Evolutionary conservation across 2,329 filamentous ascomycete species (phyloP), one percentile per base, ranked within the genome.

Genomic region (Pseudocercospora ulei): DNA sequence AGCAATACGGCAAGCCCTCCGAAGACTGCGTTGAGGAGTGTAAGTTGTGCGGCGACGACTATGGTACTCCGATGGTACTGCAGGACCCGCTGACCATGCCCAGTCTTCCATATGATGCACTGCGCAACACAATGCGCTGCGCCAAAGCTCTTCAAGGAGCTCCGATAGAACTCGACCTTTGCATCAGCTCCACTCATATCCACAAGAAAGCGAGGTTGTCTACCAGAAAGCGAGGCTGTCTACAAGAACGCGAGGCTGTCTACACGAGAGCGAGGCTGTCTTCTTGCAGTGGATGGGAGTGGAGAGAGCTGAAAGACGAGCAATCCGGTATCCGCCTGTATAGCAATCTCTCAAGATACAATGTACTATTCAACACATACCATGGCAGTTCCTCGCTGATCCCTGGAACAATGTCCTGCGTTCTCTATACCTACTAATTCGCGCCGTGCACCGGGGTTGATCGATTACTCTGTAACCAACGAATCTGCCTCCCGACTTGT

Each of bases 11-110:
- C 66, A 77, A 79, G 67, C 79, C 79, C 56, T 78, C 82, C 59
- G 90, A 98, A 75, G 87, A 96, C 71, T 98, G 90, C 60, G 85
- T 96, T 54, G 90, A 98, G 73, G 90, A 98, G 73, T 98, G 90
- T 96, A 81, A 68, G 87, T 77, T 19, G 12, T 13, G 33, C 3
- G 5, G 20, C 17, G 19, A 9, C 22, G 16, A 24, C 8, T 9
- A 19, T n/a, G 7, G n/a, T 25, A 19, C 12, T 18, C 18, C 18
- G 13, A 3, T 17, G 20, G 2, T 25, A n/a, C 11, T 25, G 23
- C 23, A 25, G 23, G 8, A 38, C 27, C 6, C 8, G 20, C 44
- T 47, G 39, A 49, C 40, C 2, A 3, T 3, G 17, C 20, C 8
- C 56, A 95, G 88, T 95, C 74, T 98, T 98, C 82, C 88, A 98